These are phyloP conservation scores for Aspergillus sp. DNA, from an alignment of 2,329 filamentous ascomycete species.

Conservation along the genomic window DNA sequence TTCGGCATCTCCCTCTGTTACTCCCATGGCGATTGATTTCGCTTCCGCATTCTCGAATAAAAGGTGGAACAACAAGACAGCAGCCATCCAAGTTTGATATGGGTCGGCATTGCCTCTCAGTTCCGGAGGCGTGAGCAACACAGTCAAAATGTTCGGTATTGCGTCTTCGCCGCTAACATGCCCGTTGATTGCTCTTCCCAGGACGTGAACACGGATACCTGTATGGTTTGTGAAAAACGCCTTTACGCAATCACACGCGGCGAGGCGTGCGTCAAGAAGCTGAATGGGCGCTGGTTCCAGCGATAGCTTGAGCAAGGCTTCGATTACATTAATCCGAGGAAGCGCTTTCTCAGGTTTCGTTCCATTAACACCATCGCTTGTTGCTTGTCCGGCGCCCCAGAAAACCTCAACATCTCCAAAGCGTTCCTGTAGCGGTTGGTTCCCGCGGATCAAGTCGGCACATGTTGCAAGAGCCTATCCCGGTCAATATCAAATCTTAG, in stretches of 20 bases:
- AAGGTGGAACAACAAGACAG: slow-evolving; percentile 83
- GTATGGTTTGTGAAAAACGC: slow-evolving; percentile 86
- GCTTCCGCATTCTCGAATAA: slow-evolving; percentile 78
- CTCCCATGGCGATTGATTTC: slow-evolving; percentile 76
- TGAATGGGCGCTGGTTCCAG: slow-evolving; percentile 69
- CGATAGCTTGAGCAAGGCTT: slow-evolving; percentile 83
- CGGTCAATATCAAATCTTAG: slow-evolving; percentile 19
- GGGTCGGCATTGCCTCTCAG: slow-evolving; percentile 72
- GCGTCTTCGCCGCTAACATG: slow-evolving; percentile 78
- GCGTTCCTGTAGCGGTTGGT: slow-evolving; percentile 77
- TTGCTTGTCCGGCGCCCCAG: slow-evolving; percentile 34
- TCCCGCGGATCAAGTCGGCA: slow-evolving; percentile 85
- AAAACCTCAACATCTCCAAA: slow-evolving; percentile 86
- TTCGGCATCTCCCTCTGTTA: slow-evolving; percentile 86
- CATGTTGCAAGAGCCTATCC: slow-evolving; percentile 76
- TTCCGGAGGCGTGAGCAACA: slow-evolving; percentile 71
- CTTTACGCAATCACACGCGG: slow-evolving; percentile 87
- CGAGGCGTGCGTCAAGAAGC: slow-evolving; percentile 78
- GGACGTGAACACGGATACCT: slow-evolving; percentile 81
- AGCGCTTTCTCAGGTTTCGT: slow-evolving; percentile 51
- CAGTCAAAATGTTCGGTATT: slow-evolving; percentile 84
- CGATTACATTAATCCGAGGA: slow-evolving; percentile 82
- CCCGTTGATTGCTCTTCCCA: slow-evolving; percentile 85
- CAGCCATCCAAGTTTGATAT: slow-evolving; percentile 88
- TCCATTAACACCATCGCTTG: slow-evolving; percentile 39